Conservation (phyloP, 2,329 filamentous ascomycete genomes). For the Fusarium nelsonii region DNA sequence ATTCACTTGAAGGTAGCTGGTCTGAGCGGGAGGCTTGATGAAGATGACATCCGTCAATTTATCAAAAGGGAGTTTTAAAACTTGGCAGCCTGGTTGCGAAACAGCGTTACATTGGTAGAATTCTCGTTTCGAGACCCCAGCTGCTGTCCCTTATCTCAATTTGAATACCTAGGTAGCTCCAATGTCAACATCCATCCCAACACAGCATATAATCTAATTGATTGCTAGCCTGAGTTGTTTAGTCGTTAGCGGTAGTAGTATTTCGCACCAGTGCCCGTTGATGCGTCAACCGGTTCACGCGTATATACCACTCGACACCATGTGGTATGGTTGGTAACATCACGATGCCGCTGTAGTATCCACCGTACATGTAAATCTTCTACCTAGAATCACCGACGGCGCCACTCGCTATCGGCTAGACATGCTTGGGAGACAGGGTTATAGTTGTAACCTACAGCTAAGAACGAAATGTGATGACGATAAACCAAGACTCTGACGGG, state of each 20-base stretch:
- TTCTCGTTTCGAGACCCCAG: conserved; percentile 37
- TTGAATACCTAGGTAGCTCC: not conserved
- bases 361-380: conserved; percentile 32
- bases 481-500: conserved; percentile 4
- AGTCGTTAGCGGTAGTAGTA: not conserved
- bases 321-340: conserved; percentile 24
- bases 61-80: conserved; percentile 29
- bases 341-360: conserved; percentile 27
- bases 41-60: conserved; percentile 30
- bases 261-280: conserved; percentile 34
- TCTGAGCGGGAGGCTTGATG: conserved; percentile 31
- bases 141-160: conserved; percentile 1
- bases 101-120: conserved; percentile 38
- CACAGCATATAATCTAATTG: conserved; percentile 1
- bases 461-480: conserved; percentile 11
- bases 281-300: conserved; percentile 41
- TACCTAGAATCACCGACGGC: conserved; percentile 38
- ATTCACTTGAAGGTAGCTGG: conserved; percentile 20
- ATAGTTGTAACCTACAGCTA: conserved; percentile 26
- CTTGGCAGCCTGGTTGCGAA: conserved; percentile 36
- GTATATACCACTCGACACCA: conserved; percentile 13
- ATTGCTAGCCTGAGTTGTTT: not conserved
- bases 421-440: conserved; percentile 13
- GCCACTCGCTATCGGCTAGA: conserved; percentile 30
- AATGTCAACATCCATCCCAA: conserved; percentile 21